phyloP scores from a whole-genome alignment of 352 stramenopile species.

The Pythium phragmitis region DNA sequence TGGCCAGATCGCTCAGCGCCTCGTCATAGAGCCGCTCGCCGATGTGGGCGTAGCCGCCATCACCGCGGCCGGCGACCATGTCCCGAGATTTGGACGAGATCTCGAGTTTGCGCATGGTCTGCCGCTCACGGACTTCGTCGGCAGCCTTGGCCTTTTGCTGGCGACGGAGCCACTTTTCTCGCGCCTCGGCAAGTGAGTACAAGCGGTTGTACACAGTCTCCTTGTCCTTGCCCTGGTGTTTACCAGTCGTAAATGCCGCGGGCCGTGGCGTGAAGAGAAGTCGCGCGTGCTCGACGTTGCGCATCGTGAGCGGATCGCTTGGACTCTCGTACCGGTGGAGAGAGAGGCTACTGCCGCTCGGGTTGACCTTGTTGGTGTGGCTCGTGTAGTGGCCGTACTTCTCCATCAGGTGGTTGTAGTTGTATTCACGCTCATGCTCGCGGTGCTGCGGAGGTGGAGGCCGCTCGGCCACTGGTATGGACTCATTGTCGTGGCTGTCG shows the following conservation, averaged over 20 bases:
- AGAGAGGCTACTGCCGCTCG: not conserved
- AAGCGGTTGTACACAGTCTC: constrained; percentile 59
- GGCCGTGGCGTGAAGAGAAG: constrained; percentile 20
- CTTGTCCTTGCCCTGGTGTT: constrained; percentile 29
- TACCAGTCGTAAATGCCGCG: constrained; percentile 14
- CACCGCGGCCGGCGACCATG: constrained; percentile 51
- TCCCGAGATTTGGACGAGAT: constrained; percentile 65
- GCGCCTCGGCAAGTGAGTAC: constrained; percentile 65
- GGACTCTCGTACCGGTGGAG: not conserved
- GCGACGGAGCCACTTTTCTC: constrained; percentile 72
- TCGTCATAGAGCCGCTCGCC: constrained; percentile 75
- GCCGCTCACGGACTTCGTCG: constrained; percentile 44
- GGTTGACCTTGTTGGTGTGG: constrained; percentile 61
- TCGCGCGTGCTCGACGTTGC: constrained; percentile 37
- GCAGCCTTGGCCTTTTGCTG: constrained; percentile 65
- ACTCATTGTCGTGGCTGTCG: not conserved
- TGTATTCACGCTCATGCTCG: constrained; percentile 59
- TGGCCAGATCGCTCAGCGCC: constrained; percentile 62
- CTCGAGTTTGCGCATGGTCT: constrained; percentile 42
- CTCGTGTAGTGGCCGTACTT: constrained; percentile 76
- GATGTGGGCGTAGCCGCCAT: constrained; percentile 58
- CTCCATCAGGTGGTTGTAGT: constrained; percentile 71
- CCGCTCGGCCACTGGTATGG: too few species aligned
- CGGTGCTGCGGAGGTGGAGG: constrained; percentile 4
- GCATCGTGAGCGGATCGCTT: constrained; percentile 34